These are phyloP conservation scores for Nymphaea thermarum DNA, from an alignment of 164 flowering plant species.

Conservation along the genomic window DNA sequence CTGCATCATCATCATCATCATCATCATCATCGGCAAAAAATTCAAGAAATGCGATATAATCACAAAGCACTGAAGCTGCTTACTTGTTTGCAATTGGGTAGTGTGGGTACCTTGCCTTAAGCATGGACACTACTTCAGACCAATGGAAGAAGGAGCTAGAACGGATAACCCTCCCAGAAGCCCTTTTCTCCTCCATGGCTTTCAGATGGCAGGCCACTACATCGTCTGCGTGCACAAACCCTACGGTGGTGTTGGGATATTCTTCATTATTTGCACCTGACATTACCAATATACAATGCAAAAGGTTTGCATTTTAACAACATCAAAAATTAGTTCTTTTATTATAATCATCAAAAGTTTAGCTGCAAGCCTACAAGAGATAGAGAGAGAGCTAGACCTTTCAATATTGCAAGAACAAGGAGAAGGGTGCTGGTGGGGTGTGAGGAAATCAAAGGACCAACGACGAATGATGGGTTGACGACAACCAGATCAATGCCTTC, in stretches of 20 bases:
- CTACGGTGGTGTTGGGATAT: slow-evolving; percentile 58
- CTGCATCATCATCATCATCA: slow-evolving; percentile 24
- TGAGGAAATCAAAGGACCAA: slow-evolving; percentile 80
- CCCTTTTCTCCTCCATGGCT: slow-evolving; percentile 73
- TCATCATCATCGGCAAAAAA: not conserved
- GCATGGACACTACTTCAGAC: slow-evolving; percentile 76
- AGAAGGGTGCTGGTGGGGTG: slow-evolving; percentile 79
- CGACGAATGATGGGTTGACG: slow-evolving; percentile 75
- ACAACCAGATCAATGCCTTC: slow-evolving; percentile 51
- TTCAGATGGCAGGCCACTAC: slow-evolving; percentile 61
- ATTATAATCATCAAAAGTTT: too few relatives aligned
- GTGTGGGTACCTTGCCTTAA: slow-evolving; percentile 59
- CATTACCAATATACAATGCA: not conserved
- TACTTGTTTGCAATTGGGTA: slow-evolving; percentile 59
- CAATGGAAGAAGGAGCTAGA: slow-evolving; percentile 71
- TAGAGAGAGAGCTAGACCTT: slow-evolving; percentile 48
- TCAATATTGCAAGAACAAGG: slow-evolving; percentile 29
- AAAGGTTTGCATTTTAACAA: too few relatives aligned
- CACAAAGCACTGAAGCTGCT: not conserved
- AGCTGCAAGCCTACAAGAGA: too few relatives aligned
- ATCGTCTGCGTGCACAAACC: slow-evolving; percentile 89
- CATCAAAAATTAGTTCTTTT: too few relatives aligned
- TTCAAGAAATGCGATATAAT: not conserved
- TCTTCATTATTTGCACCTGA: slow-evolving; percentile 16
- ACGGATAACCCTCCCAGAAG: slow-evolving; percentile 77